phyloP scores from a whole-genome alignment of 2,329 filamentous ascomycete species.

The Penicillium psychrosexuale region DNA sequence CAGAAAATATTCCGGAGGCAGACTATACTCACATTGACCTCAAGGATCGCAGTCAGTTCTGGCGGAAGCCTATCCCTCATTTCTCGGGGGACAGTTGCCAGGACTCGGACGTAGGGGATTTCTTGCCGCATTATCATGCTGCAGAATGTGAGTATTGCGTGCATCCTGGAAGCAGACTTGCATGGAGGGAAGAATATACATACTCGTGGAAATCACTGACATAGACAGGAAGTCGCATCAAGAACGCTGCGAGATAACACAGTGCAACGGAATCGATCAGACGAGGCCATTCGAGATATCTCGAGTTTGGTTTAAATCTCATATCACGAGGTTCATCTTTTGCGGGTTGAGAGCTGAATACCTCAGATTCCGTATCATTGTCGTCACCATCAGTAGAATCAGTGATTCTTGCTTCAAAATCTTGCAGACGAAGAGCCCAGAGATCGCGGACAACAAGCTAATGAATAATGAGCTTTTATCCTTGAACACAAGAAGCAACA shows the following conservation, averaged over 20 bases:
- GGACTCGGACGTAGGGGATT: slow-evolving; percentile 68
- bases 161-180: neutral
- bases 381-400: slow-evolving; percentile 35
- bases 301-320: slow-evolving; percentile 33
- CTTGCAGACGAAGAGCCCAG: slow-evolving; percentile 72
- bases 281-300: slow-evolving; percentile 53
- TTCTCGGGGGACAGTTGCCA: slow-evolving; percentile 43
- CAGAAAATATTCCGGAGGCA: neutral
- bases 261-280: slow-evolving; percentile 72
- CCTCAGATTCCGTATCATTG: slow-evolving; percentile 43
- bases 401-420: slow-evolving; percentile 49
- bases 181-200: slow-evolving; percentile 1
- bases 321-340: slow-evolving; percentile 44
- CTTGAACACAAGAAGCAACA: neutral
- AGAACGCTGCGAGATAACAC: slow-evolving; percentile 73
- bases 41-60: slow-evolving; percentile 40
- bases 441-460: slow-evolving; percentile 70
- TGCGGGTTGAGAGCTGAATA: slow-evolving; percentile 60
- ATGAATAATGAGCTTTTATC: neutral
- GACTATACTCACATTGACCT: slow-evolving; percentile 35
- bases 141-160: slow-evolving; percentile 1
- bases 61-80: slow-evolving; percentile 47
- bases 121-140: slow-evolving; percentile 61
- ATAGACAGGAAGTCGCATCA: slow-evolving; percentile 73
- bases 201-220: slow-evolving; percentile 65